Evolutionary conservation across 495 filamentous ascomycete genomes (phyloP).

Genomic region (Geoglossum glabrum): DNA sequence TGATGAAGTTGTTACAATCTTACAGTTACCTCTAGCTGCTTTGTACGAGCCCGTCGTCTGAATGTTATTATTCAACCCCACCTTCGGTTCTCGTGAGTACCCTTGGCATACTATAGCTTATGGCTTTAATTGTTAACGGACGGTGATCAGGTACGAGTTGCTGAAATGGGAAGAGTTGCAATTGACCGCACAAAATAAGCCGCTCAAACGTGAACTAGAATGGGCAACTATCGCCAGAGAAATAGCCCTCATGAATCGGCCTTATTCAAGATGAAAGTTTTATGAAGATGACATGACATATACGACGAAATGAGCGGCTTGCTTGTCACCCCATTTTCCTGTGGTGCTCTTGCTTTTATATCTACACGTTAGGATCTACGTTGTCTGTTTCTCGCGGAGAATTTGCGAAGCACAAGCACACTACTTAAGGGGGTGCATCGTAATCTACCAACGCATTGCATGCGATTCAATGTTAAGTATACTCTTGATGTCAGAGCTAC

Average conservation of each 20-base stretch:
- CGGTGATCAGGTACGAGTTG: constrained; percentile 25
- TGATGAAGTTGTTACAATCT: neutral
- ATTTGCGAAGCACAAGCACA: neutral
- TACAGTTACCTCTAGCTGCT: constrained; percentile 36
- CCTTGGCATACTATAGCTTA: neutral
- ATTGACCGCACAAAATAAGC: constrained; percentile 22
- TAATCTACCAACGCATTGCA: neutral
- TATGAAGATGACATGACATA: neutral
- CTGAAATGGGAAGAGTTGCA: constrained; percentile 84
- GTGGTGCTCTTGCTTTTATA: neutral
- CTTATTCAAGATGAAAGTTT: constrained; percentile 31
- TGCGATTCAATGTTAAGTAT: neutral
- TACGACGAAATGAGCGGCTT: neutral
- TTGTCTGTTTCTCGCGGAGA: neutral
- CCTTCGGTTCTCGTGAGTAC: constrained; percentile 41
- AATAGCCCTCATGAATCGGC: constrained; percentile 87
- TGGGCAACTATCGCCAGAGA: constrained; percentile 78
- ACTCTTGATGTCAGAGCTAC: neutral
- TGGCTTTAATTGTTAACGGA: neutral
- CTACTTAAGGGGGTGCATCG: neutral
- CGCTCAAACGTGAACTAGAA: constrained; percentile 58
- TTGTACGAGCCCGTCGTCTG: constrained; percentile 73
- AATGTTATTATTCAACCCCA: constrained; percentile 58
- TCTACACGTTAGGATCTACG: neutral
- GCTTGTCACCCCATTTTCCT: neutral